Evolutionary conservation across 2,329 filamentous ascomycete species (phyloP).

Genomic region (Diplodia sapinea): DNA sequence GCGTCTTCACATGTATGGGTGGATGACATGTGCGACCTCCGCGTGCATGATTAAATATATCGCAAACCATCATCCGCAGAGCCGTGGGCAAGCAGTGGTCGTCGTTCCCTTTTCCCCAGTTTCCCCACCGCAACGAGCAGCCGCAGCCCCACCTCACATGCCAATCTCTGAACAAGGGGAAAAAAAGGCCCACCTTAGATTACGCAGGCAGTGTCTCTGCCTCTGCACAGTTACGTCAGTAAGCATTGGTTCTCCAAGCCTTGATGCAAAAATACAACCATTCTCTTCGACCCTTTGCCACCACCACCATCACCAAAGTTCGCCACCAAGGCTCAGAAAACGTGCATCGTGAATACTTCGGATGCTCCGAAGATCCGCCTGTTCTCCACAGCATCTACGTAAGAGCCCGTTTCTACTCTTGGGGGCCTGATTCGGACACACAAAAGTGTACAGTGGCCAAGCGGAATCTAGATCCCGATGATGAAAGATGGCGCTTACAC

Average conservation of each 20-base stretch:
- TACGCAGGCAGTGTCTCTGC: neutral
- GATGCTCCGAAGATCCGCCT: neutral
- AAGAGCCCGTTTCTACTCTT: neutral
- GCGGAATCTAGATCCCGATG: conserved; percentile 18
- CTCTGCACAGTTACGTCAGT: neutral
- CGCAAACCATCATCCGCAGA: conserved; percentile 24
- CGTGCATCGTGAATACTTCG: neutral
- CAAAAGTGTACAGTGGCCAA: neutral
- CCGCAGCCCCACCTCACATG: conserved; percentile 14
- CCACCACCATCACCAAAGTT: too few species aligned
- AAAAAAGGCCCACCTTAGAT: neutral
- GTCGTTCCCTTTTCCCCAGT: neutral
- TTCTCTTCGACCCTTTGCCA: neutral
- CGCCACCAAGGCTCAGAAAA: neutral
- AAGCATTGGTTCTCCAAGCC: neutral
- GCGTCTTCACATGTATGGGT: too few species aligned
- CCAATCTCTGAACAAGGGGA: neutral
- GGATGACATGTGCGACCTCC: too few species aligned
- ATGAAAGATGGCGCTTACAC: conserved; percentile 18
- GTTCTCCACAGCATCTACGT: neutral
- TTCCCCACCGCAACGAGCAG: neutral
- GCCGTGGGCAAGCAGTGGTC: neutral
- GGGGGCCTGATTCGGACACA: neutral
- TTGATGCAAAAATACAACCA: neutral
- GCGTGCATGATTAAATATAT: too few species aligned